Base-by-base conservation (phyloP, 192 early-diverging fungal species). In the Gaertneriomyces sp. region DNA sequence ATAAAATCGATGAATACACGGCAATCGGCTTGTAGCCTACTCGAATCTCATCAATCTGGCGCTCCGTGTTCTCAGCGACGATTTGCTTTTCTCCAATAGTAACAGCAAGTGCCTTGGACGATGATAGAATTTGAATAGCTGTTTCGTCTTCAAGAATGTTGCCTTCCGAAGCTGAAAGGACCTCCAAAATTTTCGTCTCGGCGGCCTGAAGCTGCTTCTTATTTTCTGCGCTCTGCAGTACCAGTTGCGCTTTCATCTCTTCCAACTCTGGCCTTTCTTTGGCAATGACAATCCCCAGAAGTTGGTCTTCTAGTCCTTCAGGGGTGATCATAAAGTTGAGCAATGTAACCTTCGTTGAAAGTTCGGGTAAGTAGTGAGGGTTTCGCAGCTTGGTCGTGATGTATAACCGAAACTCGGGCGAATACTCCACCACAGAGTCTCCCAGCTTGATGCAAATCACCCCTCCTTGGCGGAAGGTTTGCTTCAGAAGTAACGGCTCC, bases 121-220 rank as follows among this genome's bases (percentile, higher is more conserved):
- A 85, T 5, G 81, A 84, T 50, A 85, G 58, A 49, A 84, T 76
- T 60, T 85, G 83, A 67, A 85, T 85, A 4, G 73, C 83, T 1
- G 83, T 85, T 74, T 85, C 83, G 63, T 85, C 81, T 80, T 85
- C 83, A 25, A 85, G 58, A 64, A 85, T 85, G 64, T 85, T 85
- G 19, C 83, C 83, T 56, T 84, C 74, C 5, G 79, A 81, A 6
- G 78, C 73, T 7, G 81, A 84, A 19, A 85, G 68, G 0, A 85
- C 82, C 58, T 83, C 83, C n/a, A 85, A 69, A 47, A 85, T 85
- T 59, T 85, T 81, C 50, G 85, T 81, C 70, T 85, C 83, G 53
- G 84, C 77, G 42, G 83, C 82, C 54, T 84, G 73, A 11, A 85
- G 63, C 65, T 85, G 83, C 69, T 77, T 78, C 73, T 85, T 85